Base-by-base conservation (phyloP, 257 asterid genomes). In the Linaria vulgaris region DNA sequence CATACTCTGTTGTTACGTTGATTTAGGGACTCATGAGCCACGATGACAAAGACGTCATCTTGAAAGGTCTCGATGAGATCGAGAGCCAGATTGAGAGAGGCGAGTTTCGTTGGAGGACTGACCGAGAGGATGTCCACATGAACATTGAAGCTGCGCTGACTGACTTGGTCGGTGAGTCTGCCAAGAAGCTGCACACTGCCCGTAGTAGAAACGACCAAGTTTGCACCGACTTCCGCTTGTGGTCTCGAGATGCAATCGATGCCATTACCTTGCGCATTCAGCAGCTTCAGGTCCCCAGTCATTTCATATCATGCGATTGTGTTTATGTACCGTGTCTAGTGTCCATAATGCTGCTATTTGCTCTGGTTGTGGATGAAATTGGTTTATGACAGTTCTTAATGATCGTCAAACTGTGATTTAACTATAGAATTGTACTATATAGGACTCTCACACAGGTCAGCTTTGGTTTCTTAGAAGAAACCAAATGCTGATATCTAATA, bases 111-210 rank as follows among this genome's bases (percentile, higher is more conserved):
- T 92, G 99, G 97, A 79, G 97, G 84, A 82, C 87, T 22, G 97
- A 92, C 67, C 84, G 99, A 71, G 99, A 92, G 83, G 99, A 92
- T 63, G 99, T 92, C 57, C 99, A 87, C 72, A 92, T 92, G 99
- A 92, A 92, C 76, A 92, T 92, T 34, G 99, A 92, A 79, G 99
- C 99, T 27, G 85, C 96, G 0, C 99, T 92, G 30, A 92, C 95
- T 0, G 96, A 92, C 75, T 76, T 92, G 69, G 86, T 92, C 64
- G 99, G 99, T 3, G 99, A 92, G 77, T 90, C 99, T 24, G 99
- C 99, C 3, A 92, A 92, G 81, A 92, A 89, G 83, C 97, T 92
- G 22, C 99, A 92, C 72, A 92, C 99, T 46, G 99, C 97, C 0
- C 84, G 99, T 54, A 92, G 99, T 68, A 75, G 97, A 53, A 92